phyloP scores from a whole-genome alignment of 2,329 filamentous ascomycete species.

The Colletotrichum horii region DNA sequence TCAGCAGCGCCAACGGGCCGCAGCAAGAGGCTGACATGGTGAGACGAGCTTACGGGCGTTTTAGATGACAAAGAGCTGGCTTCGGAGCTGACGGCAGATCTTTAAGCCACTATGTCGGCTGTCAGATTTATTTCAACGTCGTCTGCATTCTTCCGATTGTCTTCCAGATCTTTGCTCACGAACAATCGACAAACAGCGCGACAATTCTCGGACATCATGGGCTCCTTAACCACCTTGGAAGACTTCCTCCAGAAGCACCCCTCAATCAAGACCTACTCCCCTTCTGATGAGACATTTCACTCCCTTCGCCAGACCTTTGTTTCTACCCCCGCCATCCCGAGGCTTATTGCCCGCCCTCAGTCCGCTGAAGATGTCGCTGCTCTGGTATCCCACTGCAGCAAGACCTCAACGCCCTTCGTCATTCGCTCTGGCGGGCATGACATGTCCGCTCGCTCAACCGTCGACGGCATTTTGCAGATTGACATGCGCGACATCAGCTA shows the following conservation, averaged over 20 bases:
- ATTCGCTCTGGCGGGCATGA: constrained; percentile 20
- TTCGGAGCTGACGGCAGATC: neutral
- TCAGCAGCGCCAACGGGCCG: neutral
- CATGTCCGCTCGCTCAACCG: neutral
- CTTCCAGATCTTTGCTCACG: neutral
- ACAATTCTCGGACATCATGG: neutral
- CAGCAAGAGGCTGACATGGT: neutral
- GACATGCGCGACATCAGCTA: constrained; percentile 17
- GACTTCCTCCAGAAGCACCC: neutral
- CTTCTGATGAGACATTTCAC: neutral
- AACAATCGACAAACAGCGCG: neutral
- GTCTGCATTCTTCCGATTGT: accelerated
- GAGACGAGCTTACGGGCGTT: neutral
- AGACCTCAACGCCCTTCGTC: neutral
- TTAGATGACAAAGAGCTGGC: neutral
- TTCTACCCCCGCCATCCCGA: neutral
- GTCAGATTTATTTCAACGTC: neutral
- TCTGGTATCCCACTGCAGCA: neutral
- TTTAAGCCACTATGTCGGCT: neutral
- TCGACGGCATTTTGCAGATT: constrained; percentile 15
- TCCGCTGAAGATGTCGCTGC: neutral
- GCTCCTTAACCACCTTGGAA: neutral
- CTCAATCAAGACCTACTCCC: neutral
- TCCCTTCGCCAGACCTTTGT: neutral
- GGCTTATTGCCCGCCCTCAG: neutral